Percentiles rank a stretch among this genome's conserved stretches.
These are phyloP conservation scores for Amanita muscaria DNA, from an alignment of 768 basidiomycete species.

Conservation along the genomic window DNA sequence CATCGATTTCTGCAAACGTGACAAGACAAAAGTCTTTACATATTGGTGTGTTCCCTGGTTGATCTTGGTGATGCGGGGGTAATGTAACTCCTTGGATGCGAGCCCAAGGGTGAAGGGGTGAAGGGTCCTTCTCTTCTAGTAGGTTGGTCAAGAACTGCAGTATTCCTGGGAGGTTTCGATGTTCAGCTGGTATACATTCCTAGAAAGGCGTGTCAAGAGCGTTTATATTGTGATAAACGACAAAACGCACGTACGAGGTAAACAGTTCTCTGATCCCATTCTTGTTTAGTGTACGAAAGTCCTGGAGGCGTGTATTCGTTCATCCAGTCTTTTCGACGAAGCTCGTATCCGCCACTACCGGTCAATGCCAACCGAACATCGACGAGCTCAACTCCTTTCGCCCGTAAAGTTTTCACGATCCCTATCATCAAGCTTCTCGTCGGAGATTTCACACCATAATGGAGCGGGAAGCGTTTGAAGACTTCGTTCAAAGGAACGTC, in stretches of 20 bases:
- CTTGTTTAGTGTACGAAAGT: slow-evolving; percentile 20
- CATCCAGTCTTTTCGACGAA: slow-evolving; percentile 45
- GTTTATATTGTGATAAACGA: not conserved
- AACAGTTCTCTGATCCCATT: slow-evolving; percentile 58
- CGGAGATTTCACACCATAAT: slow-evolving; percentile 18
- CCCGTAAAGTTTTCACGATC: slow-evolving; percentile 53
- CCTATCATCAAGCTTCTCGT: slow-evolving; percentile 30
- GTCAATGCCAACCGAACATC: slow-evolving; percentile 46
- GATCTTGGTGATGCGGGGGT: slow-evolving; percentile 58
- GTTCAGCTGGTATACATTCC: slow-evolving; percentile 61
- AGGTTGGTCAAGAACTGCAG: slow-evolving; percentile 35
- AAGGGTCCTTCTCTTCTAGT: slow-evolving; percentile 14
- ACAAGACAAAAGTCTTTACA: slow-evolving; percentile 76
- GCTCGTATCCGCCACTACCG: slow-evolving; percentile 48
- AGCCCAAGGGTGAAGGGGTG: slow-evolving; percentile 5
- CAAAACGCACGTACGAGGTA: slow-evolving; percentile 45
- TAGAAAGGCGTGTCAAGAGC: slow-evolving; percentile 19
- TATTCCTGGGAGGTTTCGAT: slow-evolving; percentile 44
- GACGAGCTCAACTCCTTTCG: slow-evolving; percentile 33
- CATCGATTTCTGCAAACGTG: slow-evolving; percentile 34
- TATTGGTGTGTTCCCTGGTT: slow-evolving; percentile 40
- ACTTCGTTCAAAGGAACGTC: slow-evolving; percentile 56
- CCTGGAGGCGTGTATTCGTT: slow-evolving; percentile 15
- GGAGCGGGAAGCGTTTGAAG: slow-evolving; percentile 28
- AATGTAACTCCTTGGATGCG: slow-evolving; percentile 46